Evolutionary conservation across 306 rosid genomes (phyloP), one percentile per base, ranked within the genome.

Genomic region (Trifolium pratense): DNA sequence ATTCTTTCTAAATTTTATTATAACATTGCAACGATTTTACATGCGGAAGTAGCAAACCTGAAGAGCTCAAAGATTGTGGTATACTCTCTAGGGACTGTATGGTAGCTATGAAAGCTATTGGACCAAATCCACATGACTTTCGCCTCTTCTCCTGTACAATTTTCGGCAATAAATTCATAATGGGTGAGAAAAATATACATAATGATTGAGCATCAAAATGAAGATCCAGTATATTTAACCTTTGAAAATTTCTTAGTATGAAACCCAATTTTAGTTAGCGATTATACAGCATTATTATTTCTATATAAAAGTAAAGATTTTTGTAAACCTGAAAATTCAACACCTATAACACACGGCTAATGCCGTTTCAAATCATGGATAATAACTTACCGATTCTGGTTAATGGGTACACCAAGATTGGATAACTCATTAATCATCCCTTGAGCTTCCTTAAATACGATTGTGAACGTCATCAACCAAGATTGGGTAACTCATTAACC

Each of bases 41-140:
- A 59, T 21, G 51, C 64, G 55, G 62, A 82, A 74, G 61, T 68
- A 43, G 78, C 78, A 83, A 82, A 91, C 96, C 98, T 86, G 98
- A 93, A 73, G 98, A 91, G 85, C 91, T 87, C 84, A 91, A 84
- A 68, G 91, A 81, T 53, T 81, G 92, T 13, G 93, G 96, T 64
- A 93, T 86, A 66, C 79, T 91, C 78, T 93, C 97, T 37, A 91
- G 83, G 68, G 92, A 86, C 74, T 89, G 85, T 52, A 78, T 82
- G 43, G 92, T 78, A 66, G 93, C 96, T 73, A 90, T 66, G 81
- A 90, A 87, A 40, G 97, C 97, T 77, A 90, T 82, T 25, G 95
- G 95, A 56, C 98, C 97, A 21, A 90, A 79, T 63, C 96, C 97
- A 79, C 98, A 92, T 16, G 90, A 79, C 67, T 57, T 80, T 72